Conservation (phyloP, 306 rosid genomes). For the Rosa persica region DNA sequence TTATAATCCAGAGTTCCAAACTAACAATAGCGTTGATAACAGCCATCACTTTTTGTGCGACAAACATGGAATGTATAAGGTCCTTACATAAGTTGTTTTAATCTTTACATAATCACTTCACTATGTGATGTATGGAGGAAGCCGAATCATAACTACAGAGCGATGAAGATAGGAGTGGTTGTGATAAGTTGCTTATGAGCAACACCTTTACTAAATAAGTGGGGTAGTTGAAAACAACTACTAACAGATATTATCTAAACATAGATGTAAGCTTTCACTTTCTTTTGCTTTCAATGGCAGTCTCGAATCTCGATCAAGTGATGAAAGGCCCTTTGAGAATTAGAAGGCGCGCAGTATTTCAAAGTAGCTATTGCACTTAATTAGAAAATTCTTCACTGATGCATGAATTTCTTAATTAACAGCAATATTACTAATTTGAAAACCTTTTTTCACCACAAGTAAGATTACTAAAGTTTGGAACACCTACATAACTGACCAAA, state of each 20-base stretch:
- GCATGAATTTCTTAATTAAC: background rate
- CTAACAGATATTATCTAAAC: conserved; percentile 33
- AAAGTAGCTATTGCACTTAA: background rate
- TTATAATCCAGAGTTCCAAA: no score
- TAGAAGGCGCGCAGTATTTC: background rate
- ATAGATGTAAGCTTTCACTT: background rate
- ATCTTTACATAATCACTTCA: background rate
- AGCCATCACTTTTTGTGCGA: background rate
- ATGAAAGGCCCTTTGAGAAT: background rate
- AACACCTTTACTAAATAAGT: conserved; percentile 40
- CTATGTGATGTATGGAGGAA: background rate
- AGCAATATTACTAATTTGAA: background rate
- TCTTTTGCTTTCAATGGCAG: background rate
- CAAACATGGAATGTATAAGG: background rate
- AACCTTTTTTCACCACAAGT: background rate
- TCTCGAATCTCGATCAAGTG: background rate
- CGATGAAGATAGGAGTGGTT: conserved; percentile 16
- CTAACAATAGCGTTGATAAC: background rate
- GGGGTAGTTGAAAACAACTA: conserved; percentile 22
- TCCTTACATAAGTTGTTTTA: background rate
- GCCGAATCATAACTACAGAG: background rate
- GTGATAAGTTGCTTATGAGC: conserved; percentile 22
- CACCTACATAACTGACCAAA: background rate
- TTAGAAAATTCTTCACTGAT: background rate
- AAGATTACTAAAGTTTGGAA: background rate